Evolutionary conservation across 1,139 yeast genomes (phyloP), one percentile per base, ranked within the genome.

Genomic region (Hansenula sp.): DNA sequence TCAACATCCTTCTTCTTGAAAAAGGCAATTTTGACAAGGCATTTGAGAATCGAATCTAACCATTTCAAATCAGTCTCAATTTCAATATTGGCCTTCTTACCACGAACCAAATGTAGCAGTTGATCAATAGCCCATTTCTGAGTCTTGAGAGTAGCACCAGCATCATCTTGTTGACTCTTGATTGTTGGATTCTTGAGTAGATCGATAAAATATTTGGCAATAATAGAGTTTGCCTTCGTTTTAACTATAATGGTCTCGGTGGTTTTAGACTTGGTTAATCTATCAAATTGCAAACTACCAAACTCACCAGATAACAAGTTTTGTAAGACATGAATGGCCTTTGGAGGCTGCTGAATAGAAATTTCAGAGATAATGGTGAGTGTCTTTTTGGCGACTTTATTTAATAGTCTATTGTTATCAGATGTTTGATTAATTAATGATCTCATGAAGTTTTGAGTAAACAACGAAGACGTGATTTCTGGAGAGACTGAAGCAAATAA

Each of bases 371-470:
- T 67, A 8, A 62, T 49, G 12, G 66, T 60, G 10, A 85, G 64
- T 0, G 77, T 72, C 47, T 68, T 72, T 43, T 73, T 73, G 0
- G 96, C 83, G 30, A 85, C 72, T 50, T 81, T 84, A 64, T 87
- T 75, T 44, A 91, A 70, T 50, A 81, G 63, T 45, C 96, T 72
- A 47, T 79, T 82, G 11, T 73, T 59, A 47, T 86, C 84, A 1
- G 88, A 71, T 3, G 87, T 70, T 59, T 91, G 98, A 61, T 89
- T 87, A 48, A 88, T 81, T 41, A 91, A 66, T 17, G 88, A 77
- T 57, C 96, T 74, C 68, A 86, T 63, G 31, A 91, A 70, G 61
- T 91, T 89, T 21, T 80, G 80, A 3, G 90, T 77, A 58, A 91
- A 77, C 2, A 89, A 57, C 28, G 55, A 44, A 2, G 65, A 53